A percentile compares a stretch with the other conserved stretches of the same genome.
Conservation (phyloP, 2,329 filamentous ascomycete genomes). For the Clonostachys rhizophaga region DNA sequence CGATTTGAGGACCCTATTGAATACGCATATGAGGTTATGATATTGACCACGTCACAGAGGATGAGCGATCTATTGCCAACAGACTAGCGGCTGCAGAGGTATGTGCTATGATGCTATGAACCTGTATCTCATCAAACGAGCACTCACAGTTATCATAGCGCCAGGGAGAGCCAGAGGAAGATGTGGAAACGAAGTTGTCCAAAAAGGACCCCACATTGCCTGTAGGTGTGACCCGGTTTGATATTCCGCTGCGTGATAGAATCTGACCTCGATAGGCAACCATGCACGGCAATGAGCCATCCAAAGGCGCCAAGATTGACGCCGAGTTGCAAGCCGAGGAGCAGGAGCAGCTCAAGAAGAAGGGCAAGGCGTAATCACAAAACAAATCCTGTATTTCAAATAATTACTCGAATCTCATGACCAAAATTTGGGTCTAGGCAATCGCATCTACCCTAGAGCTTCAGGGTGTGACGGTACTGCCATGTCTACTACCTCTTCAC, state of each 20-base stretch:
- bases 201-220: constrained; percentile 60
- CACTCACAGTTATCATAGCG: constrained; percentile 39
- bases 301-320: constrained; percentile 67
- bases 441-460: too few relatives aligned
- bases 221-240: constrained; percentile 27
- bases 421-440: too few relatives aligned
- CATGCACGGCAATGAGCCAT: constrained; percentile 69
- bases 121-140: constrained; percentile 44
- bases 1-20: too few relatives aligned
- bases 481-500: too few relatives aligned
- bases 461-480: too few relatives aligned
- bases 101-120: constrained; percentile 12
- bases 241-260: constrained; percentile 11
- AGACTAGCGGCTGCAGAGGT: constrained; percentile 60
- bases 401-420: too few relatives aligned
- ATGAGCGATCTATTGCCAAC: constrained; percentile 68
- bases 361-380: constrained; percentile 20
- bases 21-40: background rate
- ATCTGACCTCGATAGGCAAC: constrained; percentile 43
- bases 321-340: constrained; percentile 65
- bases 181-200: constrained; percentile 27
- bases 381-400: too few relatives aligned
- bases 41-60: constrained; percentile 42
- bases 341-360: constrained; percentile 56
- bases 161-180: constrained; percentile 37